Conservation (phyloP, 2,329 filamentous ascomycete species). For the Penicillium sp. region DNA sequence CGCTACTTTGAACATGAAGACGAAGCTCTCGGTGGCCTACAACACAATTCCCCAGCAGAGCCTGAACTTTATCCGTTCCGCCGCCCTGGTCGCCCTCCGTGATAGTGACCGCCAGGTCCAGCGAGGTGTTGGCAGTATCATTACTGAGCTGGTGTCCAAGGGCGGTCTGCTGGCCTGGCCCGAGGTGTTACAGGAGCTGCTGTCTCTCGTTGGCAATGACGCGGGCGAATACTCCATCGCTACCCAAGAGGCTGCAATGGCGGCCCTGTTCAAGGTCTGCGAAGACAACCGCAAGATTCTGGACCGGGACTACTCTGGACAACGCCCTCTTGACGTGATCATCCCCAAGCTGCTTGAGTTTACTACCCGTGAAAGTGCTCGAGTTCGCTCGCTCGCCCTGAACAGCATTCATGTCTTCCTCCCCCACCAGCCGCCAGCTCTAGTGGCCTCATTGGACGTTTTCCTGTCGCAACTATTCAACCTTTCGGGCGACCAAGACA, state of each 20-base stretch:
- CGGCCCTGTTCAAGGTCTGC: constrained; percentile 90
- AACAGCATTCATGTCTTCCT: constrained; percentile 91
- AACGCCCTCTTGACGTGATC: constrained; percentile 83
- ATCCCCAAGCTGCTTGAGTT: constrained; percentile 90
- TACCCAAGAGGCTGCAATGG: constrained; percentile 90
- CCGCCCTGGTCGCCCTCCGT: constrained; percentile 76
- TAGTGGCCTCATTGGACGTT: constrained; percentile 77
- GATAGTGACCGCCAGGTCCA: constrained; percentile 82
- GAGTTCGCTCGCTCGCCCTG: constrained; percentile 77
- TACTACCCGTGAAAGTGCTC: constrained; percentile 72
- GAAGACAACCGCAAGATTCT: constrained; percentile 90
- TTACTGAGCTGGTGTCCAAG: constrained; percentile 84
- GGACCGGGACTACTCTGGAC: constrained; percentile 83
- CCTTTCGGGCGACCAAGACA: constrained; percentile 72
- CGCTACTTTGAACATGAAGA: constrained; percentile 93
- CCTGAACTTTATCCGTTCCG: constrained; percentile 75
- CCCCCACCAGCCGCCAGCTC: constrained; percentile 76
- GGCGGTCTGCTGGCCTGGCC: constrained; percentile 91
- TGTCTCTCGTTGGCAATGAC: constrained; percentile 75
- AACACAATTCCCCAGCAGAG: constrained; percentile 73
- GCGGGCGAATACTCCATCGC: constrained; percentile 67
- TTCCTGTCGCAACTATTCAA: constrained; percentile 82
- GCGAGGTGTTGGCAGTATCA: constrained; percentile 87
- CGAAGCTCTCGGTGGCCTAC: constrained; percentile 77
- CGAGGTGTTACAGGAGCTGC: constrained; percentile 79